phyloP scores from a whole-genome alignment of 495 filamentous ascomycete genomes.

The Acidomyces sp. region DNA sequence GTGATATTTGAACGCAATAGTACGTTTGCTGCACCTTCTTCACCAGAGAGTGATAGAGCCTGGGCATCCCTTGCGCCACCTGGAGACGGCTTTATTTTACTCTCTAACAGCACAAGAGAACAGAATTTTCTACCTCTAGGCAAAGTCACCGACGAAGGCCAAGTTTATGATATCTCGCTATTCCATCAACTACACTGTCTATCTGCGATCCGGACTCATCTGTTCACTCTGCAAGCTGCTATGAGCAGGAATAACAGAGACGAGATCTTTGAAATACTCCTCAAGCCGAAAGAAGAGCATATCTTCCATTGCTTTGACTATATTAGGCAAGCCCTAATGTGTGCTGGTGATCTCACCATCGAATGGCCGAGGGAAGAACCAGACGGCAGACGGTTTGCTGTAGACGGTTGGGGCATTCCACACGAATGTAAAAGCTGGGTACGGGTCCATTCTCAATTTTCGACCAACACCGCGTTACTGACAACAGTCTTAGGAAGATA shows the following conservation, averaged over 20 bases:
- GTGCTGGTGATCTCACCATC: slow-evolving; percentile 18
- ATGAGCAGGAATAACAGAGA: slow-evolving; percentile 4
- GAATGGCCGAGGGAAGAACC: slow-evolving; percentile 14
- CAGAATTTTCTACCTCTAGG: slow-evolving; percentile 10
- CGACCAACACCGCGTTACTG: too few species aligned
- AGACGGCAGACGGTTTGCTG: slow-evolving; percentile 11
- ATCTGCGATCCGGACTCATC: slow-evolving; percentile 8
- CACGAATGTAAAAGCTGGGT: slow-evolving; percentile 16
- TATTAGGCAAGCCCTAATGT: slow-evolving; percentile 19
- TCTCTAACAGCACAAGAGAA: slow-evolving; percentile 5
- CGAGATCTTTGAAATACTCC: slow-evolving; percentile 6
- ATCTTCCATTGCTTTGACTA: slow-evolving; percentile 20
- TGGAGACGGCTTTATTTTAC: slow-evolving; percentile 17
- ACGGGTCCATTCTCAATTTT: too few species aligned
- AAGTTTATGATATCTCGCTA: slow-evolving; percentile 19
- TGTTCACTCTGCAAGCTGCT: slow-evolving; percentile 5
- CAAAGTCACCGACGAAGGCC: slow-evolving; percentile 4
- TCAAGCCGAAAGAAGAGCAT: slow-evolving; percentile 10
- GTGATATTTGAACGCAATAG: slow-evolving; percentile 12
- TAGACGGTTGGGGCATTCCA: slow-evolving; percentile 18
- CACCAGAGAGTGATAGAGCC: slow-evolving; percentile 8
- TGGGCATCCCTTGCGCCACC: slow-evolving; percentile 6
- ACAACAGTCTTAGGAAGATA: too few species aligned
- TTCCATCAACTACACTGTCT: slow-evolving; percentile 22
- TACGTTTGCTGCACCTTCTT: slow-evolving; percentile 10